Percentiles rank a stretch among this genome's conserved stretches.
These are phyloP conservation scores for Echeveria elegans DNA, from an alignment of 164 flowering plant genomes.

Conservation along the genomic window DNA sequence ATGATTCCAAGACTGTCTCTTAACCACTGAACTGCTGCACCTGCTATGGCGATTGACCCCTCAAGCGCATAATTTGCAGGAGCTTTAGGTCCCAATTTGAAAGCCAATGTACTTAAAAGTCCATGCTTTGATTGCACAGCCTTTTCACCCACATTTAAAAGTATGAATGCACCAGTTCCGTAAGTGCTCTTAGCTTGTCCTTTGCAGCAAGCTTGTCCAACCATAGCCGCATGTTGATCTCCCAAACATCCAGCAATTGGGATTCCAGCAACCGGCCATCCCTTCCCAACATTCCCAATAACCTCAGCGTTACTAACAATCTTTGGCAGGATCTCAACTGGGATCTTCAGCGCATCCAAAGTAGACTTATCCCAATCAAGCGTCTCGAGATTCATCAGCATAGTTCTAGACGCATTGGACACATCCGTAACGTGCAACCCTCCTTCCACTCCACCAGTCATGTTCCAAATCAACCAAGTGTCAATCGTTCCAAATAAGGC, in stretches of 20 bases:
- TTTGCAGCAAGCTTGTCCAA: constrained; percentile 82
- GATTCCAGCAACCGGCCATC: constrained; percentile 75
- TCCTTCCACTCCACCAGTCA: constrained; percentile 62
- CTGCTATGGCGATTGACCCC: constrained; percentile 95
- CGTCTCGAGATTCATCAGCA: constrained; percentile 85
- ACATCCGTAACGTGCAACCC: constrained; percentile 94
- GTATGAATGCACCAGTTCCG: constrained; percentile 95
- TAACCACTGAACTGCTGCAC: constrained; percentile 98
- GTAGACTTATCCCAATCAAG: constrained; percentile 72
- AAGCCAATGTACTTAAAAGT: constrained; percentile 68
- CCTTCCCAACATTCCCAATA: constrained; percentile 50
- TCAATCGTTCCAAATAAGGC: constrained; percentile 92
- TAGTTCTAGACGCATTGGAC: constrained; percentile 84
- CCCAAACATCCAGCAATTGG: constrained; percentile 92
- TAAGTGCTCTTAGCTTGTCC: constrained; percentile 98
- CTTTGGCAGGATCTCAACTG: constrained; percentile 56
- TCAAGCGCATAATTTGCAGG: constrained; percentile 83
- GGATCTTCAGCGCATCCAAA: constrained; percentile 51
- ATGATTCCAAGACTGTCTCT: constrained; percentile 86
- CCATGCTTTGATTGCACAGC: constrained; percentile 58
- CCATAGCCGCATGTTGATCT: constrained; percentile 96
- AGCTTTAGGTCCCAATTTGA: constrained; percentile 76
- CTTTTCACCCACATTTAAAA: constrained; percentile 72
- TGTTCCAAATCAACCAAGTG: constrained; percentile 87
- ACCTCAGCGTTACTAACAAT: constrained; percentile 78